Evolutionary conservation across 768 basidiomycete genomes (phyloP).

Genomic region (Panaeolus cyanescens): DNA sequence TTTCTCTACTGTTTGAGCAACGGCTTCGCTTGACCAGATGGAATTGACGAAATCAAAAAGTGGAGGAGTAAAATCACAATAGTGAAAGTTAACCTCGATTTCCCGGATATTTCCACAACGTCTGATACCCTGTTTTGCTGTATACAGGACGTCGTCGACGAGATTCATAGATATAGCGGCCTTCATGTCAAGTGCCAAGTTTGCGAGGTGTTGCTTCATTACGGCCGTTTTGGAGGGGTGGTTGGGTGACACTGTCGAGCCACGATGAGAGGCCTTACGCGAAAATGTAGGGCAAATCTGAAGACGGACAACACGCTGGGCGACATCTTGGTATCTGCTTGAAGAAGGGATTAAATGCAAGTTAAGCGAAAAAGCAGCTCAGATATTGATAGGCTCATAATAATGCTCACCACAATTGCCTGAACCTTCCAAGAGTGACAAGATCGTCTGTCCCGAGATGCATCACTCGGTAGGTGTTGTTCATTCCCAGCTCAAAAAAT

Average conservation of each 20-base stretch:
- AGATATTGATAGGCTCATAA: background rate
- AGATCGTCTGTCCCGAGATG: slow-evolving; percentile 22
- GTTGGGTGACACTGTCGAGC: background rate
- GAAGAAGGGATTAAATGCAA: background rate
- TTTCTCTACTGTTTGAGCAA: slow-evolving; percentile 19
- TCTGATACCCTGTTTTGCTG: slow-evolving; percentile 12
- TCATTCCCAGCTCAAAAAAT: slow-evolving; percentile 30
- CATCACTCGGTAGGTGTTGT: slow-evolving; percentile 29
- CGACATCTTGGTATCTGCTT: slow-evolving; percentile 18
- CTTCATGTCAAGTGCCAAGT: background rate
- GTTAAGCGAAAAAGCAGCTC: no score
- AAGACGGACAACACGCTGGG: slow-evolving; percentile 24
- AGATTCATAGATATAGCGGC: background rate
- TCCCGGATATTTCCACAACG: slow-evolving; percentile 20
- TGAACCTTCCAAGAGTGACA: slow-evolving; percentile 18
- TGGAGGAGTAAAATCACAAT: slow-evolving; percentile 18
- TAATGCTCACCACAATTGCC: slow-evolving; percentile 21
- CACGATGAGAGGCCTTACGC: slow-evolving; percentile 16
- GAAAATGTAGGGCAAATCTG: slow-evolving; percentile 27
- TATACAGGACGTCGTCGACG: slow-evolving; percentile 11
- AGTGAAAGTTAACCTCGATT: slow-evolving; percentile 25
- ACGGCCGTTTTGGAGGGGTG: background rate
- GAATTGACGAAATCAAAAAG: slow-evolving; percentile 20
- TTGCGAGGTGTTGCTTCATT: background rate
- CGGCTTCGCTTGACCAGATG: slow-evolving; percentile 16